Evolutionary conservation across 2,329 filamentous ascomycete species (phyloP).

Genomic region (Chalaropsis thielavioides): DNA sequence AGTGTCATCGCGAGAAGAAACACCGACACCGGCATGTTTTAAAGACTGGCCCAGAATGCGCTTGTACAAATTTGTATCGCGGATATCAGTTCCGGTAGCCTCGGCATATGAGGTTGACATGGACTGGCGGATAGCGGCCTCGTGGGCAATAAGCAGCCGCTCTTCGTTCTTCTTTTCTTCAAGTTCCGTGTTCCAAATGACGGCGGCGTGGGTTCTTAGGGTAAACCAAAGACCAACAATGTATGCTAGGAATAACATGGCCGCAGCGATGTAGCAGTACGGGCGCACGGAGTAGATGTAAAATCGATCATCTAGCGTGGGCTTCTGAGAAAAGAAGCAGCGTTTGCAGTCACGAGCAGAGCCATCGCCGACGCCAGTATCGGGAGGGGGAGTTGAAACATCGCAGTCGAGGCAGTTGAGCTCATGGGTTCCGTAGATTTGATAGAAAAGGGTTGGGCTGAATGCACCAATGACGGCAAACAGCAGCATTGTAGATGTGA

Average conservation of each 20-base stretch:
- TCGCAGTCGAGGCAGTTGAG: conserved; percentile 63
- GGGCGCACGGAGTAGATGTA: conserved; percentile 82
- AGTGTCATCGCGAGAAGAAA: conserved; percentile 39
- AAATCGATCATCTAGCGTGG: conserved; percentile 73
- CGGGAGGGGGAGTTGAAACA: conserved; percentile 29
- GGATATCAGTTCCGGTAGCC: conserved; percentile 51
- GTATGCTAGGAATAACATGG: conserved; percentile 81
- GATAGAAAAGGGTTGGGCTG: conserved; percentile 90
- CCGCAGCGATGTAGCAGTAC: conserved; percentile 79
- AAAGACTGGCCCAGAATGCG: conserved; percentile 83
- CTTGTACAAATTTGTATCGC: conserved; percentile 82
- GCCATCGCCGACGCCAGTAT: conserved; percentile 23
- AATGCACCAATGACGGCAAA: conserved; percentile 95
- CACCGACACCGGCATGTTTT: conserved; percentile 50
- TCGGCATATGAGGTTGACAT: conserved; percentile 27
- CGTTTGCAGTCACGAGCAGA: conserved; percentile 64
- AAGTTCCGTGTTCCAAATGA: conserved; percentile 83
- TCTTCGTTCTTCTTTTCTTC: conserved; percentile 62
- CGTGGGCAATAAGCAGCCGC: conserved; percentile 20
- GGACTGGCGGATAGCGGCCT: conserved; percentile 7
- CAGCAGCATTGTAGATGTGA: conserved; percentile 93
- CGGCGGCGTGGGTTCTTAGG: conserved; percentile 82
- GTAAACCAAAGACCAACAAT: conserved; percentile 92
- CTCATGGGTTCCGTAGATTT: conserved; percentile 96
- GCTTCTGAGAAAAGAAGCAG: conserved; percentile 84